phyloP scores from a whole-genome alignment of 805 yeast genomes.

The Nakazawaea ishiwadae region DNA sequence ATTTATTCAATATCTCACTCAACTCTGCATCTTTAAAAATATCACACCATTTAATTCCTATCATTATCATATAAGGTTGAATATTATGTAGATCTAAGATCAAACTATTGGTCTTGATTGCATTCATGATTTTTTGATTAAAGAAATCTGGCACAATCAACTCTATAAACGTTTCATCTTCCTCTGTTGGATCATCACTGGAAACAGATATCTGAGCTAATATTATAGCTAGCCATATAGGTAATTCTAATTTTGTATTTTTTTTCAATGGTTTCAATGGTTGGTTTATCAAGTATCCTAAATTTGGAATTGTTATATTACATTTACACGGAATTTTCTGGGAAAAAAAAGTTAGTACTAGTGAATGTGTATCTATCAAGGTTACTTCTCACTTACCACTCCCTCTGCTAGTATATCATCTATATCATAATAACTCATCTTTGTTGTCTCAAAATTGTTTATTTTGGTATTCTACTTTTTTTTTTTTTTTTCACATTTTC shows the following conservation, averaged over 20 bases:
- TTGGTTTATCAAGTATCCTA: constrained; percentile 83
- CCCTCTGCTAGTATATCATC: constrained; percentile 72
- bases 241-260: constrained; percentile 69
- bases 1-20: constrained; percentile 37
- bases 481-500: not conserved
- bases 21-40: constrained; percentile 66
- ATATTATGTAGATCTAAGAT: constrained; percentile 65
- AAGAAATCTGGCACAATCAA: constrained; percentile 71
- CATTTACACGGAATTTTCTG: constrained; percentile 74
- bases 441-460: not conserved
- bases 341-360: no score
- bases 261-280: constrained; percentile 57
- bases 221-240: constrained; percentile 84
- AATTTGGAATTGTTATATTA: constrained; percentile 72
- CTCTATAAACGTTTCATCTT: constrained; percentile 50
- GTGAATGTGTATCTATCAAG: no score
- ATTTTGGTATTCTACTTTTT: not conserved
- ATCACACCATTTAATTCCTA: constrained; percentile 74
- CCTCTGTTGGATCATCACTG: constrained; percentile 27
- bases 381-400: constrained; percentile 34
- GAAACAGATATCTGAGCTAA: constrained; percentile 46
- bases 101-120: constrained; percentile 69
- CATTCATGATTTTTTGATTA: constrained; percentile 63
- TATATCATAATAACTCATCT: constrained; percentile 56
- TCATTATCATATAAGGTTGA: constrained; percentile 59